Evolutionary conservation across 1,284 basidiomycete species (phyloP).

Genomic region (Anthracocystis setariae): DNA sequence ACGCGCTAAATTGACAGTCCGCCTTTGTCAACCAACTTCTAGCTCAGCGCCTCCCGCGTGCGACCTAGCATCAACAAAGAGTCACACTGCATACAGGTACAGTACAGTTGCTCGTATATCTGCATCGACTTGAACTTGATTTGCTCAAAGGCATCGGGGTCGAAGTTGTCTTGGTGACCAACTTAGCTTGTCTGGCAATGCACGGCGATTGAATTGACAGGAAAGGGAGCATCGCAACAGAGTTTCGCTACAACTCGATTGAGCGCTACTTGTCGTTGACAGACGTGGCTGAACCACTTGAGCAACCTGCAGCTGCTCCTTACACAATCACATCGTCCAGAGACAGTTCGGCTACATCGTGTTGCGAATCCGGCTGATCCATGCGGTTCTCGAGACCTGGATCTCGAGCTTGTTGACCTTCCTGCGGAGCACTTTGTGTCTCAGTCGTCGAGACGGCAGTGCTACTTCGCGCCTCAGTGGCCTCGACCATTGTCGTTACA

Average conservation of each 20-base stretch:
- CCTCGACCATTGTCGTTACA: background rate
- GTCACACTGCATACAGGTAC: too few species aligned
- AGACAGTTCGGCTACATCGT: constrained; percentile 5
- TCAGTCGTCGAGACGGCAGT: background rate
- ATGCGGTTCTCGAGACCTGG: background rate
- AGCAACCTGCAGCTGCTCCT: constrained; percentile 1
- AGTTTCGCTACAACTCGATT: background rate
- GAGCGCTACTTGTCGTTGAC: background rate
- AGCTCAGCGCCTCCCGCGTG: too few species aligned
- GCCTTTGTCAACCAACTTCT: too few species aligned
- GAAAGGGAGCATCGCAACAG: background rate
- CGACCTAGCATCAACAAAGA: too few species aligned
- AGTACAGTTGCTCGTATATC: too few species aligned
- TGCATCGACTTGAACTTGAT: too few species aligned
- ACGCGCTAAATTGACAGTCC: too few species aligned
- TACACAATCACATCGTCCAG: constrained; percentile 18
- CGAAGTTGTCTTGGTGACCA: too few species aligned
- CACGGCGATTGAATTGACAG: too few species aligned
- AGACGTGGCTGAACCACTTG: background rate
- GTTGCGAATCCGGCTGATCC: background rate
- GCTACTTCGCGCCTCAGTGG: background rate
- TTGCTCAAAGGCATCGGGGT: too few species aligned
- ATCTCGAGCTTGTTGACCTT: background rate
- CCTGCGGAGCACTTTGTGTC: background rate
- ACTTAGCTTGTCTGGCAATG: too few species aligned